These are phyloP conservation scores for Stephanocyclus meneghinianus DNA, from an alignment of 352 stramenopile species.

Conservation along the genomic window DNA sequence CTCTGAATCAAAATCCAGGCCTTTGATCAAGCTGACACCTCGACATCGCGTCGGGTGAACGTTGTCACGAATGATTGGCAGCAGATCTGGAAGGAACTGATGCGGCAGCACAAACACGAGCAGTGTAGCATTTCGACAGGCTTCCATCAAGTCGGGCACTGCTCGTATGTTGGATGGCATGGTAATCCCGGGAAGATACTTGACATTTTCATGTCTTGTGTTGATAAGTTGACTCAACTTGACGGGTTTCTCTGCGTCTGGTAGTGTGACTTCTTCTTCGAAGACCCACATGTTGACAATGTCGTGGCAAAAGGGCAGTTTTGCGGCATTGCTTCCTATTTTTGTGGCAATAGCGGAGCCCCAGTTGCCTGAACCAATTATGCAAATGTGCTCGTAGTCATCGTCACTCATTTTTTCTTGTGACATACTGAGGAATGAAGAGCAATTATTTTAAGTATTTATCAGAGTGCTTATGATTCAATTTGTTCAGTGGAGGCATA, in stretches of 20 bases:
- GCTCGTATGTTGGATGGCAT: constrained; percentile 92
- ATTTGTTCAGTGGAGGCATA: too few species aligned
- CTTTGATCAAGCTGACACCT: constrained; percentile 81
- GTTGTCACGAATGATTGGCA: constrained; percentile 83
- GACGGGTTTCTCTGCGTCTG: constrained; percentile 55
- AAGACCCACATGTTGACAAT: constrained; percentile 97
- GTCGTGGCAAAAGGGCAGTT: constrained; percentile 84
- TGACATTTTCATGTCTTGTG: constrained; percentile 94
- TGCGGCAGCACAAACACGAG: constrained; percentile 96
- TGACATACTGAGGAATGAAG: not conserved
- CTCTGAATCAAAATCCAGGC: constrained; percentile 70
- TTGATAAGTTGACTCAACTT: constrained; percentile 97
- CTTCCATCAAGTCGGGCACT: constrained; percentile 88
- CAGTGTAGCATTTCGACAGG: constrained; percentile 88
- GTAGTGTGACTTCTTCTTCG: constrained; percentile 88
- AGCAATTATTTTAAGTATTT: not conserved
- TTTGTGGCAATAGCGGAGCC: constrained; percentile 82
- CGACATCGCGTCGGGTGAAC: constrained; percentile 63
- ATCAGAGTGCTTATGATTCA: not conserved
- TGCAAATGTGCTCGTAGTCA: constrained; percentile 68
- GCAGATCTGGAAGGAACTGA: constrained; percentile 91
- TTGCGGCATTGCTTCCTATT: constrained; percentile 75
- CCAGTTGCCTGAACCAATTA: constrained; percentile 81
- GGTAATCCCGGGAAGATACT: constrained; percentile 90
- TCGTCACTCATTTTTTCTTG: constrained; percentile 23